Percentiles rank a stretch among this genome's conserved stretches.
Evolutionary conservation across 2,329 filamentous ascomycete species (phyloP).

Genomic region (Nectriaceae sp.): DNA sequence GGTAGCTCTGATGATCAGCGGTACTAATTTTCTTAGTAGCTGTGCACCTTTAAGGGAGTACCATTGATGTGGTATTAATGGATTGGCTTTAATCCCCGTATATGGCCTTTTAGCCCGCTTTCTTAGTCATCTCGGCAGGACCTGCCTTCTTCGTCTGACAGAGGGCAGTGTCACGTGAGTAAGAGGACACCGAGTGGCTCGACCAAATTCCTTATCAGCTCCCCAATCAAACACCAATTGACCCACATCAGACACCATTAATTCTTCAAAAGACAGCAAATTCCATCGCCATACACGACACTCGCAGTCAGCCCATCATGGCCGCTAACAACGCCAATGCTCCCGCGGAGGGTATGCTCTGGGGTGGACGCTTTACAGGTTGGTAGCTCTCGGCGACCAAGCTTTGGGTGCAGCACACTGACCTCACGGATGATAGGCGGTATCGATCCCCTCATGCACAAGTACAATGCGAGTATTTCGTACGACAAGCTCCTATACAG

Average conservation of each 20-base stretch:
- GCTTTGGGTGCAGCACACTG: background rate
- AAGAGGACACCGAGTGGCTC: too few species aligned
- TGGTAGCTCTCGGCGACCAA: background rate
- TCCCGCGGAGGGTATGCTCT: background rate
- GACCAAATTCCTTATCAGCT: too few species aligned
- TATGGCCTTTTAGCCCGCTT: too few species aligned
- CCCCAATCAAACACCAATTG: background rate
- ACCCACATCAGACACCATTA: background rate
- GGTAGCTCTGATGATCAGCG: too few species aligned
- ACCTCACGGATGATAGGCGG: conserved; percentile 2
- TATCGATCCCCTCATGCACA: conserved; percentile 20
- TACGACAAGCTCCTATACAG: conserved; percentile 67
- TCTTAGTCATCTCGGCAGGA: background rate
- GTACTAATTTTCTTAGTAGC: too few species aligned
- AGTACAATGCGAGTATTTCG: conserved; percentile 67
- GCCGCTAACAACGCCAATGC: background rate
- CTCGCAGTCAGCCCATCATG: background rate
- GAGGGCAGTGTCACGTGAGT: background rate
- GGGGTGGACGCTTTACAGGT: conserved; percentile 1
- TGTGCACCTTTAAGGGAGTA: too few species aligned
- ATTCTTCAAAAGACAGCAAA: background rate
- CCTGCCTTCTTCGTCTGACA: background rate
- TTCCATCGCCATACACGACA: background rate
- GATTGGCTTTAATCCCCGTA: too few species aligned
- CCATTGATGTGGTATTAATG: too few species aligned